Evolutionary conservation across 768 basidiomycete genomes (phyloP).

Genomic region (Psilocybe tampanensis): DNA sequence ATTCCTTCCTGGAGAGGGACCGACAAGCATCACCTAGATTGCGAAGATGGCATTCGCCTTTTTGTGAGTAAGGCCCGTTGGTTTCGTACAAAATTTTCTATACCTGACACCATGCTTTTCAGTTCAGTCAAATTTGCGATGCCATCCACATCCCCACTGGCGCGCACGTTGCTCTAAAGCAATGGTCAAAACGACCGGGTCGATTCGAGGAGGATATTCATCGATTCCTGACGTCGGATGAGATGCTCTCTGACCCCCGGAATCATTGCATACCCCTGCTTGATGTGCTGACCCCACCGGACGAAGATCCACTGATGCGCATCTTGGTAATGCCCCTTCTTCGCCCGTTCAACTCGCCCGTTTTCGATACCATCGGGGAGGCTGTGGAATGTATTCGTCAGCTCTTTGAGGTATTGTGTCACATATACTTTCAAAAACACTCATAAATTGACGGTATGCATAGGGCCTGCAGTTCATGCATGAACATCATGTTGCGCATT

Average conservation of each 20-base stretch:
- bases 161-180: neutral
- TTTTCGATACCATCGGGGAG: neutral
- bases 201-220: neutral
- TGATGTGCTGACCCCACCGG: neutral
- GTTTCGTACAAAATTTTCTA: too few relatives aligned
- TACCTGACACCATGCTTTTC: too few relatives aligned
- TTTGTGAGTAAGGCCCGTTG: neutral
- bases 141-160: neutral
- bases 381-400: neutral
- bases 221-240: neutral
- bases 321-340: too few relatives aligned
- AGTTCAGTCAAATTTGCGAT: neutral
- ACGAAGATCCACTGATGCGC: too few relatives aligned
- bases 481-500: too few relatives aligned
- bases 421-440: too few relatives aligned
- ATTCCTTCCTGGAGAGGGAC: constrained; percentile 16
- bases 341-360: neutral
- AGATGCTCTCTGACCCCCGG: neutral
- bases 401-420: neutral
- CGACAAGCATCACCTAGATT: neutral
- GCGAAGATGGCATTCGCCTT: neutral
- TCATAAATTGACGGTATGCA: too few relatives aligned
- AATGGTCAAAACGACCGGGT: neutral
- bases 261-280: neutral
- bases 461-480: too few relatives aligned